Evolutionary conservation across 2,329 filamentous ascomycete species (phyloP), one percentile per base, ranked within the genome.

Genomic region (Magnaporthiopsis incrustans): DNA sequence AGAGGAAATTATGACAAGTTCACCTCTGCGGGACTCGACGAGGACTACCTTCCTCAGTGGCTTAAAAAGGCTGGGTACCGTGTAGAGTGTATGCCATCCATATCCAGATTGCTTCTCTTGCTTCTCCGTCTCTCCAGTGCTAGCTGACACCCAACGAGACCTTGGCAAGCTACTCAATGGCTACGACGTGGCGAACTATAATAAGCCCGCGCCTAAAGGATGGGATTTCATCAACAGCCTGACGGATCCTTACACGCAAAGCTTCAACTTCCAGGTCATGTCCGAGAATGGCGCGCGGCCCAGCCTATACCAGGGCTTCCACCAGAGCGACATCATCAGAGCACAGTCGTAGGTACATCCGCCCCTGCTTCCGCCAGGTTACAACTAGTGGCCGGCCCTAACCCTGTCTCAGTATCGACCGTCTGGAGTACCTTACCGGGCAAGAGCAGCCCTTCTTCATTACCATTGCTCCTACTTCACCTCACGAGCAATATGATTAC

Each of bases 251-350:
- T 30, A 30, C 7, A 30, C 30, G 4, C 30, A 30, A 30, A 30
- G 30, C 30, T 30, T 30, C 30, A 30, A 30, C 30, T 30, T 30
- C 30, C 30, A 30, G 30, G 7, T 30, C 30, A 30, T 30, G 30
- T 30, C 30, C 30, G 30, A 30, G 30, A 30, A 30, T 30, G 30
- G 30, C 30, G 30, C 30, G 30, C 30, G 30, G 30, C 30, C 30
- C 30, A 4, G 30, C 30, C 30, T 30, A 30, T 30, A 30, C 30
- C 30, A 30, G 30, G 83, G 83, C 1, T 73, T 81, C 58, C 82
- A 88, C 69, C 80, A 77, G 0, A 81, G 79, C 0, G 85, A 87
- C 67, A 75, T 87, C 2, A 73, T 85, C 30, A 76, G 79, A 0
- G 69, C 77, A 7, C 85, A 85, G 66, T 67, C 57, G 38, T 50